Conservation (phyloP, 2,329 filamentous ascomycete species). For the Fusarium buharicum region DNA sequence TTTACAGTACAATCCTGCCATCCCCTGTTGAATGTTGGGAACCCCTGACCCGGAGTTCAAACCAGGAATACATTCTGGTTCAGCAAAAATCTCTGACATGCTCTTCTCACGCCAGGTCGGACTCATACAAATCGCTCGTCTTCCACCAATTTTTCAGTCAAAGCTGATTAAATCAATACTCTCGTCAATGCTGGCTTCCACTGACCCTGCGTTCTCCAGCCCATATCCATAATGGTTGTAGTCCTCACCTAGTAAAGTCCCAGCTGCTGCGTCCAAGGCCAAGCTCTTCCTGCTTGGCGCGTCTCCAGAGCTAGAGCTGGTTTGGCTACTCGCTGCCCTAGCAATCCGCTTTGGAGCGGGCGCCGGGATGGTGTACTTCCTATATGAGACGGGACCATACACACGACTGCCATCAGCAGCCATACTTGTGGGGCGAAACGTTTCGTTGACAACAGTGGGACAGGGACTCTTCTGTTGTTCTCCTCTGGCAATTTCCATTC, state of each 20-base stretch:
- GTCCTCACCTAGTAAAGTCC: neutral
- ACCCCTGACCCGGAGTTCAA: too few relatives aligned
- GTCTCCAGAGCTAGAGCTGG: neutral
- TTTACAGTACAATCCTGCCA: too few relatives aligned
- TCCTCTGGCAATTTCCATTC: neutral
- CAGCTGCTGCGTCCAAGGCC: constrained; percentile 13
- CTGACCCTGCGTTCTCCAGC: neutral
- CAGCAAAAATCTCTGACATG: too few relatives aligned
- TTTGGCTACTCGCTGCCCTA: neutral
- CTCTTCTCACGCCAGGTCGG: neutral
- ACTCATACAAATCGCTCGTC: neutral
- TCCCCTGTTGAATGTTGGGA: too few relatives aligned
- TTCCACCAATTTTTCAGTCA: neutral
- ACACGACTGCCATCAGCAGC: neutral
- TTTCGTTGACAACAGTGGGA: neutral
- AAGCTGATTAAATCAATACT: constrained; percentile 26
- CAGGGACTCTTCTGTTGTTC: neutral
- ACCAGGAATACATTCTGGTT: too few relatives aligned
- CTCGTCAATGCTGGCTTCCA: neutral
- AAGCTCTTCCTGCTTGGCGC: constrained; percentile 14
- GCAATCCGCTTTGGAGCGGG: neutral
- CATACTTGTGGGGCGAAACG: constrained; percentile 4
- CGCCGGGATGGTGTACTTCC: constrained; percentile 5
- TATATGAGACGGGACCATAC: neutral
- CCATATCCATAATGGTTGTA: too few relatives aligned